These are phyloP conservation scores for Xylaria castorea DNA, from an alignment of 495 filamentous ascomycete genomes.

Conservation along the genomic window DNA sequence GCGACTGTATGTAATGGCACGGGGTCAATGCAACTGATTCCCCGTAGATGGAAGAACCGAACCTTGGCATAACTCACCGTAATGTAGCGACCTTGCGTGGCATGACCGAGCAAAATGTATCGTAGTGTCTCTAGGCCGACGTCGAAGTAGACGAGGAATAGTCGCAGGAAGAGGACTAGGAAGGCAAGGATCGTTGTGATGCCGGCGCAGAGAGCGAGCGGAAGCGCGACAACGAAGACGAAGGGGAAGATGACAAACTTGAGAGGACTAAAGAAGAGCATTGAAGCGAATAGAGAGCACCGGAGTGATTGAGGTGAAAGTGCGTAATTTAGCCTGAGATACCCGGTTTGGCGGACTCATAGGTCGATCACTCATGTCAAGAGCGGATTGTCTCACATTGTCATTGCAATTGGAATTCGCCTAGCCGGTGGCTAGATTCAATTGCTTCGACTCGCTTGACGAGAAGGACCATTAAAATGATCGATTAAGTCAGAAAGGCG, in stretches of 20 bases:
- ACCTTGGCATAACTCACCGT: background rate
- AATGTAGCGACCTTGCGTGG: conserved; percentile 31
- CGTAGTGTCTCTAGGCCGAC: conserved; percentile 57
- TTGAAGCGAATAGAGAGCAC: conserved; percentile 26
- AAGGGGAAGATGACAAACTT: conserved; percentile 66
- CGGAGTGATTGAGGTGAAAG: background rate
- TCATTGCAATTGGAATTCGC: background rate
- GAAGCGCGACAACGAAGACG: conserved; percentile 69
- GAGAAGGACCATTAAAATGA: background rate
- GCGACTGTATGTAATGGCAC: conserved; percentile 11
- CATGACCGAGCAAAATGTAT: conserved; percentile 38
- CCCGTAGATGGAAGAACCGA: too few relatives aligned
- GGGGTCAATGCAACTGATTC: background rate
- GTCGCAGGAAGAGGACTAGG: conserved; percentile 67
- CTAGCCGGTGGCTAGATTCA: background rate
- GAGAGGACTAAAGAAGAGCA: conserved; percentile 55
- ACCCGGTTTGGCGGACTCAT: background rate
- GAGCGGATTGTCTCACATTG: conserved; percentile 20
- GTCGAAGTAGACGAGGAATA: conserved; percentile 73
- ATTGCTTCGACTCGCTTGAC: background rate
- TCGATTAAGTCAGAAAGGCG: background rate
- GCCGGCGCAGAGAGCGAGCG: conserved; percentile 71
- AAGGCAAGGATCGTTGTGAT: conserved; percentile 73
- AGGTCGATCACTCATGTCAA: background rate
- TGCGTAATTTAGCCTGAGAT: background rate